A percentile compares a stretch with the other conserved stretches of the same genome.
Conservation (phyloP, 331 rosid species). For the Pyrus hybrid region DNA sequence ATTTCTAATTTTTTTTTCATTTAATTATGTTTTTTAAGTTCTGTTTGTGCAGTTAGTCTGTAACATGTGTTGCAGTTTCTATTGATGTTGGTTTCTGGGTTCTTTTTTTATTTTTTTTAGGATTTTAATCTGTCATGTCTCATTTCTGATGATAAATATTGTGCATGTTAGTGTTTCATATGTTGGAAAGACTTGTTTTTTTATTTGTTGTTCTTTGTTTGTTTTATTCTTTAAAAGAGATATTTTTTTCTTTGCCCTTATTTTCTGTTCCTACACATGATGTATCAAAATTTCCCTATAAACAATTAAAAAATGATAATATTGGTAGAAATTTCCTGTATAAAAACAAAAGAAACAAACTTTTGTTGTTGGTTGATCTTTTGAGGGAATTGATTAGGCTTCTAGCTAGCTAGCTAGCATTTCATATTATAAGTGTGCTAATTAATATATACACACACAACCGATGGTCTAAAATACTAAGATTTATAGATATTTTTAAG, state of each 20-base stretch:
- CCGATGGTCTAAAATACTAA: too few relatives aligned
- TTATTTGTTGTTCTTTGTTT: not conserved
- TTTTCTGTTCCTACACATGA: not conserved
- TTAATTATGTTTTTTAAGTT: not conserved
- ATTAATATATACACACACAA: too few relatives aligned
- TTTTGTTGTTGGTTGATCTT: too few relatives aligned
- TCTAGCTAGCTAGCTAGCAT: not conserved
- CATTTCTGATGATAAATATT: not conserved
- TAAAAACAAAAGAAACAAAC: not conserved
- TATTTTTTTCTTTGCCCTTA: not conserved
- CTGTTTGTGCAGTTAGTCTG: not conserved
- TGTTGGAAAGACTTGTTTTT: not conserved
- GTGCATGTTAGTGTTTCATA: constrained; percentile 1
- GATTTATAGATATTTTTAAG: too few relatives aligned
- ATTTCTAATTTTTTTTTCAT: not conserved
- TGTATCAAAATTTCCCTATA: not conserved
- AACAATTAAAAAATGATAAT: not conserved
- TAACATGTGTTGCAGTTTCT: constrained; percentile 25
- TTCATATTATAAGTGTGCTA: too few relatives aligned
- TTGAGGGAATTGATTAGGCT: too few relatives aligned
- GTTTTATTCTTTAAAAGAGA: not conserved
- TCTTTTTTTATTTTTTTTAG: constrained; percentile 9
- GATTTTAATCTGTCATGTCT: constrained; percentile 10
- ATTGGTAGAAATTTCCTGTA: not conserved
- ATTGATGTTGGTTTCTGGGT: not conserved